Evolutionary conservation across 1,284 basidiomycete species (phyloP), one percentile per base, ranked within the genome.

Genomic region (Peniophora sp.): DNA sequence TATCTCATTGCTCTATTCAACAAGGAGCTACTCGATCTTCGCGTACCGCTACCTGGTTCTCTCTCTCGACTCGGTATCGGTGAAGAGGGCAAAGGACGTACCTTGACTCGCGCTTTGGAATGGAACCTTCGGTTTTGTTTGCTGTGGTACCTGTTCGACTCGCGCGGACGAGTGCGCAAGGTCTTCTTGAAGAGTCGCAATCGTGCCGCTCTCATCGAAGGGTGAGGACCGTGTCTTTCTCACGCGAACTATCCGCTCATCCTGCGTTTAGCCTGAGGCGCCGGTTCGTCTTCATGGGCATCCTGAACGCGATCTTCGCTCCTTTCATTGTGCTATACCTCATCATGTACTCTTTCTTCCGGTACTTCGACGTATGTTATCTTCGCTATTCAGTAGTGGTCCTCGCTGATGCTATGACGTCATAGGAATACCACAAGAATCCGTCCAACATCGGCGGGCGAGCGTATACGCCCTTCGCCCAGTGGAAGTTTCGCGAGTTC

Each of bases 401-500:
- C 8, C 37, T 17, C 37, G 8, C 6, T 15, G 22, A 15, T 39
- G 27, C 18, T 48, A 2, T 27, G 11, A 27, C 47, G 14, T 37
- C 47, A 35, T 56, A 97, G 93, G 94, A 99, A 75, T 98, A 97
- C 63, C 96, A 95, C 78, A 95, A 97, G 69, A 92, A 99, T 62
- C 96, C 96, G 1, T 96, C 95, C 0, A 88, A 89, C 0, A 91
- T 98, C 47, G 90, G 94, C 22, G 85, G 88, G 3, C 81, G 97
- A 36, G 83, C 90, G 56, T 99, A 98, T 62, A 99, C 96, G 0
- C 88, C 86, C 1, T 94, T 91, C 57, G 96, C 95, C 0, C 85
- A 91, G 57, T 99, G 97, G 97, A 98, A 97, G 64, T 99, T 99
- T 63, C 81, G 97, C 54, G 97, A 99, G 66, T 99, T 97, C 74